Evolutionary conservation across 352 stramenopile genomes (phyloP), one percentile per base, ranked within the genome.

Genomic region (Phytophthora sansomeana): DNA sequence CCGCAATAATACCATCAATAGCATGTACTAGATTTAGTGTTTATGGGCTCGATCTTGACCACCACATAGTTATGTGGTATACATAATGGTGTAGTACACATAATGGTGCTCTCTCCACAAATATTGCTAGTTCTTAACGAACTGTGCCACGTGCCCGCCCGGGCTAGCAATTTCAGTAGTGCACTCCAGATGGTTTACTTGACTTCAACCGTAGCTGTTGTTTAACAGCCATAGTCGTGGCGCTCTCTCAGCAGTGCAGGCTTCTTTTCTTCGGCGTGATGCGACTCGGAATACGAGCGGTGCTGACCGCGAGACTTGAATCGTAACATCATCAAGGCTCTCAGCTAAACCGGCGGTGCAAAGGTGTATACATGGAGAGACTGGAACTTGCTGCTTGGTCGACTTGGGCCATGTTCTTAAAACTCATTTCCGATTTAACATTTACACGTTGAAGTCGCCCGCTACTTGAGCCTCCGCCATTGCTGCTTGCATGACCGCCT

Each of bases 291-390:
- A 67, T 67, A 62, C 59, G 59, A 21, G 39, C n/a, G 21, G 9
- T 21, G 41, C 41, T n/a, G 58, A 60, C 7, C 9, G 14, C 52
- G 38, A 52, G 38, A 55, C 21, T 67, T 41, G 51, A 24, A 32
- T 28, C 59, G 59, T 67, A 62, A 67, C 59, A 56, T 67, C 50
- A 67, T 67, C 44, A 63, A 26, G 28, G 21, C 21, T 14, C n/a
- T 17, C 56, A 57, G 19, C 39, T 32, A 49, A 47, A 21, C 48
- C 48, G 58, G 48, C 30, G 58, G 50, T 54, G 38, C 29, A 61
- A 24, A 24, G 39, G 39, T 43, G 39, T 54, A 54, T 36, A 42
- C 13, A 46, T 44, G 33, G 14, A 10, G 14, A 5, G 21, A 11
- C 13, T 44, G 13, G 11, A 46, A 10, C 39, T 46, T n/a, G 29